Evolutionary conservation across 179 eudicot genomes (phyloP), one percentile per base, ranked within the genome.

Genomic region (Amaranthus tricolor): DNA sequence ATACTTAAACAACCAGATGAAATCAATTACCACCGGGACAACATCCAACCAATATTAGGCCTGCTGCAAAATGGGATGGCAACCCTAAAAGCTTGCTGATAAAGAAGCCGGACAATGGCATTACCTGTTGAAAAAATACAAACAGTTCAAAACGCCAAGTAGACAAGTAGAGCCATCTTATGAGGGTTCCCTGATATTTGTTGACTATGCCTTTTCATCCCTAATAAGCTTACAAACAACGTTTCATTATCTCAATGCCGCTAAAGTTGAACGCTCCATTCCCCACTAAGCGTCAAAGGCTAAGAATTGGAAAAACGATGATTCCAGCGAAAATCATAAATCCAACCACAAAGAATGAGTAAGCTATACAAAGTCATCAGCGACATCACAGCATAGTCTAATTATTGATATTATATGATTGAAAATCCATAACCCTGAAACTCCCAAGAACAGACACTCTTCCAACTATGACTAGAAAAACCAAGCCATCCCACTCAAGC

Each of bases 41-140:
- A 84, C 97, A 92, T 76, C 87, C 92, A 68, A 92, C 96, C 73
- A 92, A 81, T 80, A 92, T 91, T 61, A 90, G 76, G 65, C 97
- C 96, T 70, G 94, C 97, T 60, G 96, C 97, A 84, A 83, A 92
- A 78, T 92, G 75, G 45, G 96, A 84, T 49, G 96, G 97, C 82
- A 92, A 74, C 40, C 77, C 68, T 72, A 92, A 78, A 68, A 90
- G 84, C 88, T 81, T 89, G 91, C 96, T 89, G 75, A 92, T 74
- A 73, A 88, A 83, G 73, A 74, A 92, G 43, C 82, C 96, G 31
- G 92, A 88, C 72, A 92, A 76, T 24, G 96, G 96, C 96, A 92
- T 92, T 68, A 92, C 85, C 96, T 92, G 89, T 77, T 66, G 47
- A 6, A 53, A n/a, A 59, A 50, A 20, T 45, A 55, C 11, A 44